phyloP scores from a whole-genome alignment of 805 yeast species.

The Cyberlindnera nakhonratchasimensis region DNA sequence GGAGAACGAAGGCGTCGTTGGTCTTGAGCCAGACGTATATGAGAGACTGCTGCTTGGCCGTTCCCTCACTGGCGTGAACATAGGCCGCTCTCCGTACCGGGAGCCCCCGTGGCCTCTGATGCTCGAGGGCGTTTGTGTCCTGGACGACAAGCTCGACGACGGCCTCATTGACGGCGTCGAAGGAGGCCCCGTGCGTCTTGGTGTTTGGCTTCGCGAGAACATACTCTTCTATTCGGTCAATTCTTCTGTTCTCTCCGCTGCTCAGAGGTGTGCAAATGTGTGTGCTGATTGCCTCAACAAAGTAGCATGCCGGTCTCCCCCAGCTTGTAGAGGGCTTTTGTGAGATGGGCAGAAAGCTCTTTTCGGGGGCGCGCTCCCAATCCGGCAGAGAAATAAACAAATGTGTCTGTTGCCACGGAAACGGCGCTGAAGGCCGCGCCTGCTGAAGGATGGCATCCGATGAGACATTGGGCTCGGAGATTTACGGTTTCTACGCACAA shows the following conservation, averaged over 20 bases:
- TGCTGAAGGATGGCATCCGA: too few species aligned
- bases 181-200: slow-evolving; percentile 16
- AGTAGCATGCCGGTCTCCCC: background rate
- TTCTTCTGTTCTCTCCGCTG: too few species aligned
- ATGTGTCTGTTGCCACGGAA: background rate
- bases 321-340: background rate
- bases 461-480: background rate
- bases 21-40: slow-evolving; percentile 18
- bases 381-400: slow-evolving; percentile 7
- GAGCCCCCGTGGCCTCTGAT: slow-evolving; percentile 18
- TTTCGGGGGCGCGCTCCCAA: background rate
- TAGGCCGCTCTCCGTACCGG: slow-evolving; percentile 21
- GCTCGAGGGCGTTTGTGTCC: slow-evolving; percentile 24
- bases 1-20: slow-evolving; percentile 24
- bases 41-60: slow-evolving; percentile 18
- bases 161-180: slow-evolving; percentile 26
- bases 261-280: too few species aligned
- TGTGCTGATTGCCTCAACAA: background rate
- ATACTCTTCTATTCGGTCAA: too few species aligned
- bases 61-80: slow-evolving; percentile 25
- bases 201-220: slow-evolving; percentile 25
- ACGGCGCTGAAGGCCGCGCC: too few species aligned
- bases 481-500: too few species aligned
- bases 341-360: too few species aligned
- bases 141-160: slow-evolving; percentile 19